Conservation (phyloP, 129 eudicot genomes). For the Solidago caesia region DNA sequence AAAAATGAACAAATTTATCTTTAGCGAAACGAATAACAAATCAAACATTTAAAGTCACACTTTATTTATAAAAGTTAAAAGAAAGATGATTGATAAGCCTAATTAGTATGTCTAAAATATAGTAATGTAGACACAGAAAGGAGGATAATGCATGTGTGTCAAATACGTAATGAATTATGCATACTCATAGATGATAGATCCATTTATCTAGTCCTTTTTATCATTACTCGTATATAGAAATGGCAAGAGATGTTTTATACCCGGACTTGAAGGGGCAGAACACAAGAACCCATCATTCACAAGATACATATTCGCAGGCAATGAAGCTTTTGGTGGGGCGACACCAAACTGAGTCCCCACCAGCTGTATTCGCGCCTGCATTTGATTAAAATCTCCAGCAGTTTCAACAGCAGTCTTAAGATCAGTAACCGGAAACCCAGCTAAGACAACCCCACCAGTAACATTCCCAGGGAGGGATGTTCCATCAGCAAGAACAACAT, state of each 20-base stretch:
- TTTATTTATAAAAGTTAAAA: too few relatives aligned
- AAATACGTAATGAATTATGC: too few relatives aligned
- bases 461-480: conserved; percentile 50
- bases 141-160: too few relatives aligned
- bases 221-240: too few relatives aligned
- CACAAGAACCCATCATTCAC: conserved; percentile 65
- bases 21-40: too few relatives aligned
- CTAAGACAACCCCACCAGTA: conserved; percentile 46
- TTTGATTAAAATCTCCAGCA: conserved; percentile 57
- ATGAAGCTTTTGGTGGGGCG: conserved; percentile 31
- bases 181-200: too few relatives aligned
- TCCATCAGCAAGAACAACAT: conserved; percentile 61
- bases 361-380: conserved; percentile 52
- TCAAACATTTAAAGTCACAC: too few relatives aligned
- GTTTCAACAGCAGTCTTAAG: conserved; percentile 57
- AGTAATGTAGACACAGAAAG: too few relatives aligned
- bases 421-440: conserved; percentile 59
- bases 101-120: too few relatives aligned
- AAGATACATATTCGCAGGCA: conserved; percentile 51
- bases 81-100: too few relatives aligned
- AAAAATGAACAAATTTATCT: too few relatives aligned
- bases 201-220: too few relatives aligned
- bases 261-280: conserved; percentile 34
- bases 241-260: neutral
- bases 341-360: conserved; percentile 70